Evolutionary conservation across 768 basidiomycete species (phyloP).

Genomic region (Lyophyllum shimeji): DNA sequence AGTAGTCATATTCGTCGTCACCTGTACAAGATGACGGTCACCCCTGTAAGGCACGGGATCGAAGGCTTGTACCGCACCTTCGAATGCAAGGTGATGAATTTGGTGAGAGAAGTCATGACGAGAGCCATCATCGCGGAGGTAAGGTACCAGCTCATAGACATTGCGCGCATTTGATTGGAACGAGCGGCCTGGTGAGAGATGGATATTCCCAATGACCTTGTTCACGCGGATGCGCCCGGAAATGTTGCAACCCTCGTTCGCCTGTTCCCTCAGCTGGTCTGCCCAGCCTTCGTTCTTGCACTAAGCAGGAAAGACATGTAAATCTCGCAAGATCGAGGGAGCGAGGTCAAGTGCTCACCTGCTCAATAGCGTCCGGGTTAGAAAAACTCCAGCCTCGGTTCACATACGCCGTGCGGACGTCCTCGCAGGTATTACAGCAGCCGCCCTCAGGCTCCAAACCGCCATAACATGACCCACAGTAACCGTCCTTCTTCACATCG

Average conservation of each 20-base stretch:
- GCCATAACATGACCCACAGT: slow-evolving; percentile 97
- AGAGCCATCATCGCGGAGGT: slow-evolving; percentile 83
- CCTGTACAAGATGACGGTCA: slow-evolving; percentile 32
- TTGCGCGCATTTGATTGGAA: slow-evolving; percentile 85
- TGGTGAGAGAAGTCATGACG: slow-evolving; percentile 93
- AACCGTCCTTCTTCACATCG: slow-evolving; percentile 55
- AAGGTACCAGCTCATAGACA: slow-evolving; percentile 90
- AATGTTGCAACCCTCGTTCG: slow-evolving; percentile 93
- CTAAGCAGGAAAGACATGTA: slow-evolving; percentile 39
- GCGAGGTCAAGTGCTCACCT: slow-evolving; percentile 49
- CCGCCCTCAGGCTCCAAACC: slow-evolving; percentile 72
- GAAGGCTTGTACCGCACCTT: slow-evolving; percentile 33
- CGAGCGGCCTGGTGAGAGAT: slow-evolving; percentile 92
- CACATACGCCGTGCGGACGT: slow-evolving; percentile 87
- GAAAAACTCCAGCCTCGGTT: slow-evolving; percentile 94
- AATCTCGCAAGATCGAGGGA: background rate
- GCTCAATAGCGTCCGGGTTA: slow-evolving; percentile 88
- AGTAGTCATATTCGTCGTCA: slow-evolving; percentile 77
- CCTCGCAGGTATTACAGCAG: slow-evolving; percentile 96
- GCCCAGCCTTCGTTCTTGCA: slow-evolving; percentile 94
- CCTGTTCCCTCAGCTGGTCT: slow-evolving; percentile 89
- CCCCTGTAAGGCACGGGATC: background rate
- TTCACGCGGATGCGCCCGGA: slow-evolving; percentile 91
- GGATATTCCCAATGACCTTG: slow-evolving; percentile 95
- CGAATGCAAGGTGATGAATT: slow-evolving; percentile 80